These are phyloP conservation scores for Fusarium coicis DNA, from an alignment of 2,329 filamentous ascomycete genomes.

Conservation along the genomic window DNA sequence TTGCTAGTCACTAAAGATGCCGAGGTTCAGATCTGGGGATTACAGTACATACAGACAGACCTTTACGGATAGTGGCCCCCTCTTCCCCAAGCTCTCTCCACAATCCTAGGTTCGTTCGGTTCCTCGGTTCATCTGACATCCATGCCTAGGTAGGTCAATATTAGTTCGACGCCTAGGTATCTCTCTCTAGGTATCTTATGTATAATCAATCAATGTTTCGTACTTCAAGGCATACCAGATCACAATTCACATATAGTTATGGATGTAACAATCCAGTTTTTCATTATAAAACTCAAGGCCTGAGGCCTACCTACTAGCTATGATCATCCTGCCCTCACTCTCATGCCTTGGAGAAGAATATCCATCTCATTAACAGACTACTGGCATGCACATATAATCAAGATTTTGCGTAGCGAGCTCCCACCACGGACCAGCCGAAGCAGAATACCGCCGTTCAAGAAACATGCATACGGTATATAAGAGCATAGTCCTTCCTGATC, in stretches of 20 bases:
- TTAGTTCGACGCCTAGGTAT: not conserved
- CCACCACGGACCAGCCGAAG: slow-evolving; percentile 50
- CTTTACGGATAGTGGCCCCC: slow-evolving; percentile 20
- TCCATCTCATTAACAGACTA: slow-evolving; percentile 26
- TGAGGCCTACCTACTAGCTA: slow-evolving; percentile 23
- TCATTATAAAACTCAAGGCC: slow-evolving; percentile 25
- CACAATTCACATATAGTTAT: not conserved
- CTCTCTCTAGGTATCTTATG: not conserved
- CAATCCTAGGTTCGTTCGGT: slow-evolving; percentile 17
- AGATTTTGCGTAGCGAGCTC: slow-evolving; percentile 37
- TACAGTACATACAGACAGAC: not conserved
- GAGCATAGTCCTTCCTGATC: slow-evolving; percentile 29
- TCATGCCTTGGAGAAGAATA: slow-evolving; percentile 27
- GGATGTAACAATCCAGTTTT: not conserved
- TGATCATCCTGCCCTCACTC: slow-evolving; percentile 34
- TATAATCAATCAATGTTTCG: not conserved
- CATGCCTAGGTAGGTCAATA: not conserved
- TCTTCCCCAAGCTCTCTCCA: slow-evolving; percentile 37
- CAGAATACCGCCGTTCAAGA: slow-evolving; percentile 43
- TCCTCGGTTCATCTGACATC: slow-evolving; percentile 7
- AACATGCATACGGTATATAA: slow-evolving; percentile 44
- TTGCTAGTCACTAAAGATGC: slow-evolving; percentile 29
- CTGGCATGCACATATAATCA: slow-evolving; percentile 37
- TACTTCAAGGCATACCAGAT: not conserved
- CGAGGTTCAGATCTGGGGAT: slow-evolving; percentile 39